phyloP scores from a whole-genome alignment of 1,284 basidiomycete species.

The Macrocystidia cucumis region DNA sequence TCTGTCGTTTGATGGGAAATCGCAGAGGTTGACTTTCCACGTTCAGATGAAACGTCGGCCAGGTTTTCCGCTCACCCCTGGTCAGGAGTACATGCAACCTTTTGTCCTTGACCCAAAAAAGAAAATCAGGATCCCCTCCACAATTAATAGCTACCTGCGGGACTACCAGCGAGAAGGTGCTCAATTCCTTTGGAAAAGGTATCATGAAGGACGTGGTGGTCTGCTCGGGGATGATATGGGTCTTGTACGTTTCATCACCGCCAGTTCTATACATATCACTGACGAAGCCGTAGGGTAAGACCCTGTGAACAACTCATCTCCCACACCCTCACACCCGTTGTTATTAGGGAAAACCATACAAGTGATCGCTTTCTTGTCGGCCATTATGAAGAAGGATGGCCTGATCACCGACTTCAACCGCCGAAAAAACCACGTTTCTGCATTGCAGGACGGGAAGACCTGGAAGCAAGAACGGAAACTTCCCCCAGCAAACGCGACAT shows the following conservation, averaged over 20 bases:
- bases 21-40: no score
- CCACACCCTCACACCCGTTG: no score
- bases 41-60: slow-evolving; percentile 40
- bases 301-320: no score
- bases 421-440: slow-evolving; percentile 52
- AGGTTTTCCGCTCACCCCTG: slow-evolving; percentile 38
- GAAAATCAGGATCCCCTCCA: slow-evolving; percentile 48
- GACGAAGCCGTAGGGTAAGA: no score
- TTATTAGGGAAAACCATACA: slow-evolving; percentile 77
- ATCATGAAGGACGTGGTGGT: slow-evolving; percentile 56
- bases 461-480: slow-evolving; percentile 46
- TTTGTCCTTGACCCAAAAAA: slow-evolving; percentile 38
- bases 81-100: slow-evolving; percentile 32
- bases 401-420: slow-evolving; percentile 52
- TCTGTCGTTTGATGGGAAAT: no score
- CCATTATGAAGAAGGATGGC: slow-evolving; percentile 78
- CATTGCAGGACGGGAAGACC: slow-evolving; percentile 49
- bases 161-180: slow-evolving; percentile 83
- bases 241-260: slow-evolving; percentile 51
- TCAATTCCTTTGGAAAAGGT: slow-evolving; percentile 66
- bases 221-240: slow-evolving; percentile 90
- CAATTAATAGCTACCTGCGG: slow-evolving; percentile 76
- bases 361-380: slow-evolving; percentile 78
- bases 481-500: slow-evolving; percentile 57
- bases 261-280: slow-evolving; percentile 4